Evolutionary conservation across 106 monocot genomes (phyloP).

Genomic region (Apostasia shenzhenica): DNA sequence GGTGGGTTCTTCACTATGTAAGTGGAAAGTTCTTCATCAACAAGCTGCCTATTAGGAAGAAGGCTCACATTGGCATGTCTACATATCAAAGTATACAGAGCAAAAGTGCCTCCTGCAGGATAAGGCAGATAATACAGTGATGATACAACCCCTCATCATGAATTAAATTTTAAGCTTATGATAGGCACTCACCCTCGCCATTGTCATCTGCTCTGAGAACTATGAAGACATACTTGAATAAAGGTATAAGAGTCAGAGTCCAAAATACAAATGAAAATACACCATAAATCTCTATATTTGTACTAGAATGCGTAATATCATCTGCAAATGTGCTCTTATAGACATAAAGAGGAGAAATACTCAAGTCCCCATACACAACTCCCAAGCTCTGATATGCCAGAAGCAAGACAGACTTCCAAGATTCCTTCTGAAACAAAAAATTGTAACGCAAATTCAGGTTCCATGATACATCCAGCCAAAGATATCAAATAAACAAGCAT

Average conservation of each 20-base stretch:
- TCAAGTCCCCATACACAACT: conserved; percentile 62
- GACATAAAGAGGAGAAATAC: conserved; percentile 70
- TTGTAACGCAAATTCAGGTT: neutral
- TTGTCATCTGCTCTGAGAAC: conserved; percentile 74
- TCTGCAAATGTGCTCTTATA: conserved; percentile 67
- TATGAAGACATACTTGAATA: conserved; percentile 31
- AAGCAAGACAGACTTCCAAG: conserved; percentile 48
- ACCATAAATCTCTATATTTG: conserved; percentile 59
- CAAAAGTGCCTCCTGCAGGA: conserved; percentile 65
- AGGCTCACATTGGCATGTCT: conserved; percentile 61
- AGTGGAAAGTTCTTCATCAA: conserved; percentile 69
- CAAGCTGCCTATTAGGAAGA: conserved; percentile 50
- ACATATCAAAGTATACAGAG: conserved; percentile 62
- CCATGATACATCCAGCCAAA: neutral
- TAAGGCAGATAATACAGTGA: neutral
- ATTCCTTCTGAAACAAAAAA: conserved; percentile 30
- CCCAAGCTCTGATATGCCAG: conserved; percentile 67
- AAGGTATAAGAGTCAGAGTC: conserved; percentile 58
- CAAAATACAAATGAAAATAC: conserved; percentile 62
- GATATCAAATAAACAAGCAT: neutral
- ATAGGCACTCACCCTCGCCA: conserved; percentile 35
- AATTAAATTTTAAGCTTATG: conserved; percentile 9
- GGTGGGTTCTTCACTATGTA: conserved; percentile 43
- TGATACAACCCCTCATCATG: neutral
- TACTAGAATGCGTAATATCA: conserved; percentile 55